A percentile compares a stretch with the other conserved stretches of the same genome.
Conservation (phyloP, 257 asterid genomes). For the Datura wrightii region DNA sequence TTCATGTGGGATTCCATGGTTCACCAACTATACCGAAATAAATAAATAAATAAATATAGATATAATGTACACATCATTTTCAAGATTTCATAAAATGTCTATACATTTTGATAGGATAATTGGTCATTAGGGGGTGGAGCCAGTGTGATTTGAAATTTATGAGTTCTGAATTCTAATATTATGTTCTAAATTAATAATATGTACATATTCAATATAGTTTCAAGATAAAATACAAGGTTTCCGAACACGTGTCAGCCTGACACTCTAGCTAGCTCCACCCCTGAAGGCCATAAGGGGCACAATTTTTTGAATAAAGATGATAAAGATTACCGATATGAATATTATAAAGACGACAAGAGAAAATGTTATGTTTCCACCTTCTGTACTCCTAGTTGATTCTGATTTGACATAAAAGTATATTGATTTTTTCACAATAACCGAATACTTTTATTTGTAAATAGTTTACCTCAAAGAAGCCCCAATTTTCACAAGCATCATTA, state of each 20-base stretch:
- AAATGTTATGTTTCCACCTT: background rate
- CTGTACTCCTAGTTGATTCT: background rate
- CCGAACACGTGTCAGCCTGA: accelerated
- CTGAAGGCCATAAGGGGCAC: background rate
- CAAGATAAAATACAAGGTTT: background rate
- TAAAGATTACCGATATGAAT: background rate
- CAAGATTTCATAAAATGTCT: background rate
- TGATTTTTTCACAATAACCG: background rate
- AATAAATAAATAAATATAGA: background rate
- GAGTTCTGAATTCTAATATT: too few species aligned
- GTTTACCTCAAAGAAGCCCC: constrained; percentile 42
- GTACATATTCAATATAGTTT: background rate
- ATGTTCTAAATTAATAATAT: background rate
- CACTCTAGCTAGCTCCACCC: background rate
- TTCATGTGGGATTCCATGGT: constrained; percentile 71
- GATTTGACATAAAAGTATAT: background rate
- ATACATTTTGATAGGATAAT: background rate
- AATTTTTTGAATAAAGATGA: background rate
- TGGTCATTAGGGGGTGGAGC: too few species aligned
- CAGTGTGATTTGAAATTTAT: too few species aligned
- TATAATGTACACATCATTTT: background rate
- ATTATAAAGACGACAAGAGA: background rate
- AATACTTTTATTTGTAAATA: background rate
- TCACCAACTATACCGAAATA: constrained; percentile 49
- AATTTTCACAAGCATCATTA: constrained; percentile 40